Base-by-base conservation (phyloP, 306 rosid species). In the Dalbergia oliveri region DNA sequence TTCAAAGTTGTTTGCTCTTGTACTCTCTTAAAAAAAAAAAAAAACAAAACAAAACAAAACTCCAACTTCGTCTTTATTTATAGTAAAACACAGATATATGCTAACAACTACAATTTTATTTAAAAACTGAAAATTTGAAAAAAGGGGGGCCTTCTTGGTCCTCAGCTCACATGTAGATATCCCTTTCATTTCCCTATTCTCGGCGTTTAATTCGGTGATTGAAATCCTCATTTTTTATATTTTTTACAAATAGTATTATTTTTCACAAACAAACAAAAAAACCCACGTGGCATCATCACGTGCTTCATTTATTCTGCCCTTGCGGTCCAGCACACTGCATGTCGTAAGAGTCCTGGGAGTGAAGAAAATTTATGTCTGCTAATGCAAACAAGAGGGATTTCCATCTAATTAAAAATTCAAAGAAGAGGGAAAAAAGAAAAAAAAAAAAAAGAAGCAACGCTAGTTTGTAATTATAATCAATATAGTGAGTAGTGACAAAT, bases 151-250 rank as follows among this genome's bases (percentile, higher is more conserved):
- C n/a, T 44, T 72, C 6, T 59, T 60, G 18, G 49, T 60, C 53
- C 72, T 35, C 70, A 37, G 3, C 64, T 85, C 91, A 85, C 92
- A 88, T 85, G 97, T 60, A 51, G 77, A 76, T 71, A 66, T 84
- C 84, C 66, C 68, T 61, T 77, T 86, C 88, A 73, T 21, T 74
- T 81, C 91, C 79, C 44, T 78, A 60, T 86, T 83, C 80, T 73
- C 91, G 86, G 83, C 93, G 86, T 86, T 68, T 77, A 71, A 83
- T 53, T 81, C 85, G 92, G 87, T 61, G 67, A 54, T 72, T 53
- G 39, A 49, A 71, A 81, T 66, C 58, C 13, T 56, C 21, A 19
- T 15, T 6, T n/a, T 39, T 53, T 13, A 26, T 59, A 59, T 72
- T 43, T 41, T 75, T 51, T 11, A 59, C 37, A 56, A 35, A 26